Evolutionary conservation across 2,329 filamentous ascomycete genomes (phyloP), one percentile per base, ranked within the genome.

Genomic region (Monilinia fructicola): DNA sequence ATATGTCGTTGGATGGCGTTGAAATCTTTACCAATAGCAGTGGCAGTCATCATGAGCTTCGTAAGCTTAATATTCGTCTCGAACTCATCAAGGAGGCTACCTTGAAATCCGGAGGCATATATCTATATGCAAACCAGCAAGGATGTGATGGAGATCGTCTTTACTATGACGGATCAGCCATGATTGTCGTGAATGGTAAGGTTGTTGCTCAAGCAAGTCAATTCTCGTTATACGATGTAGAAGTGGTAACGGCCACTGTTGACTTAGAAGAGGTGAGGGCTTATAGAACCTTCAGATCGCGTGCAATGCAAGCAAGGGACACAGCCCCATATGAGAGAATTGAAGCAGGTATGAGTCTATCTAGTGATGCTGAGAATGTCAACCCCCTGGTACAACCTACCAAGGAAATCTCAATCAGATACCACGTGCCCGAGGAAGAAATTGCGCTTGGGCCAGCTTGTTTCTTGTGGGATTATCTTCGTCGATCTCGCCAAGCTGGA

Each of bases 1-100:
- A 80, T 12, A 87, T 87, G 79, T 84, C 84, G n/a, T 79, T 92
- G 2, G 83, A 87, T 72, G 91, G 91, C 5, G 85, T 87, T 7
- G 91, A 92, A 73, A 87, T 92, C 65, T 84, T 91, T 69, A 86
- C 86, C 11, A 94, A 94, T 76, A 86, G 83, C 3, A 87, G 83
- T 64, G 90, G 87, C 9, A 87, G 82, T 16, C 91, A 94, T 75
- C 86, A 87, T 73, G 84, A 87, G 71, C 78, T 92, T 11, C 80
- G 87, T 23, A 92, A 92, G 75, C 82, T 92, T 0, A 79, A 88
- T 67, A 85, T 80, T 0, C 79, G 88, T 2, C 78, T 92, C 38
- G 82, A 85, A 6, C 78, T 93, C 6, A 92, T 92, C 64, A 79
- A 80, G 1, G 84, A 90, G 71, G 87, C 87, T 0, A 92, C 89